These are phyloP conservation scores for Leccinum subgranulosum DNA, from an alignment of 768 basidiomycete genomes.

Conservation along the genomic window DNA sequence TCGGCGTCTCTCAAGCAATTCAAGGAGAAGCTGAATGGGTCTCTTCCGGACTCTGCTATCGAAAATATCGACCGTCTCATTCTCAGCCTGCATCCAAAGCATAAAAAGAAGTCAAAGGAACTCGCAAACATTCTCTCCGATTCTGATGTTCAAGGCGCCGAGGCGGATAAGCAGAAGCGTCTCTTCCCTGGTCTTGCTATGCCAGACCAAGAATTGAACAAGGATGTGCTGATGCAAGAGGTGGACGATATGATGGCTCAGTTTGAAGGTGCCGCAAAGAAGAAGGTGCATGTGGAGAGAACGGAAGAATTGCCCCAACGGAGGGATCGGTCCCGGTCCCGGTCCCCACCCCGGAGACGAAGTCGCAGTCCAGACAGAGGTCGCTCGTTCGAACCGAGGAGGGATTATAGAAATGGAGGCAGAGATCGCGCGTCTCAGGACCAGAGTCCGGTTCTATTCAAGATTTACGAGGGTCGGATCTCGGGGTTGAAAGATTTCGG, in stretches of 20 bases:
- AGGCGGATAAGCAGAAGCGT: constrained; percentile 75
- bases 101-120: constrained; percentile 65
- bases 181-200: constrained; percentile 89
- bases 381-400: constrained; percentile 42
- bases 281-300: constrained; percentile 41
- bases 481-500: constrained; percentile 92
- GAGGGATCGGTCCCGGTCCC: constrained; percentile 43
- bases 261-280: constrained; percentile 66
- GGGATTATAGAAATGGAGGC: constrained; percentile 40
- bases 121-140: constrained; percentile 37
- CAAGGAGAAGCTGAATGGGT: constrained; percentile 73
- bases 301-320: constrained; percentile 61
- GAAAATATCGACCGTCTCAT: constrained; percentile 95
- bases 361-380: constrained; percentile 63
- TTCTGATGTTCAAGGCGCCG: constrained; percentile 34
- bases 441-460: constrained; percentile 85
- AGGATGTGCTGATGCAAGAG: constrained; percentile 84
- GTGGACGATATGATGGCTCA: constrained; percentile 87
- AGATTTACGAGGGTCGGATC: constrained; percentile 90
- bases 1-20: constrained; percentile 78
- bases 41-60: constrained; percentile 86
- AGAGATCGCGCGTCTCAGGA: constrained; percentile 49
- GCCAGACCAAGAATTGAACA: constrained; percentile 63
- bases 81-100: constrained; percentile 91
- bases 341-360: constrained; percentile 46